Conservation (phyloP, 108 stramenopile species). For the Parietichytrium sp. region DNA sequence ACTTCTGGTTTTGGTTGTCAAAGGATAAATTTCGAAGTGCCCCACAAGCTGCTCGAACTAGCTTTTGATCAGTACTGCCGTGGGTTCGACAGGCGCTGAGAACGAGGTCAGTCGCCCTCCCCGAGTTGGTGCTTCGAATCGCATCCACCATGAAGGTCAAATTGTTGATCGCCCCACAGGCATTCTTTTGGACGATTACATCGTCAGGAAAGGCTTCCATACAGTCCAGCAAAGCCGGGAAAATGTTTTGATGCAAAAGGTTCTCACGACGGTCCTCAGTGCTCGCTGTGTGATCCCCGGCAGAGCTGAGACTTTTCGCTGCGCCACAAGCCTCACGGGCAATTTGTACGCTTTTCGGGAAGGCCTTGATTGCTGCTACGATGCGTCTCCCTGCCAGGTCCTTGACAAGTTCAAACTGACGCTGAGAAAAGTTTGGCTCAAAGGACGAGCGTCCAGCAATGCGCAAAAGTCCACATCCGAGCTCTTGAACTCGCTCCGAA, state of each 20-base stretch:
- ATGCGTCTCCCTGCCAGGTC: not conserved
- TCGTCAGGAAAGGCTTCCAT: not conserved
- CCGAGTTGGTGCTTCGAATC: not conserved
- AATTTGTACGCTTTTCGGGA: not conserved
- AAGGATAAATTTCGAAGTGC: not conserved
- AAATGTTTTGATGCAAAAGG: not conserved
- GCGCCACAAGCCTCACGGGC: not conserved
- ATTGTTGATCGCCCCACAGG: not conserved
- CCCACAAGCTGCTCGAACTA: not conserved
- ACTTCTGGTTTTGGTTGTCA: not conserved
- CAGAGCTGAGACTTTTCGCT: not conserved
- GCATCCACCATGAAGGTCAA: not conserved
- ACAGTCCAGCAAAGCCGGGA: not conserved
- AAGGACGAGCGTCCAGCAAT: slow-evolving; percentile 4
- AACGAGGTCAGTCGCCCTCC: not conserved
- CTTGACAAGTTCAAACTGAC: not conserved
- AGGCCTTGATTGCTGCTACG: not conserved
- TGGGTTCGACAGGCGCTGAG: not conserved
- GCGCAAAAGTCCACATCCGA: not conserved
- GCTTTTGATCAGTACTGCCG: not conserved
- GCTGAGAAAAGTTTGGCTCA: slow-evolving; percentile 23
- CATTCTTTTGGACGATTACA: not conserved
- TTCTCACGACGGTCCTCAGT: not conserved
- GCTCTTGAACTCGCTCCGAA: not conserved
- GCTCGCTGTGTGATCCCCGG: not conserved